Percentiles rank a stretch among this genome's conserved stretches.
Conservation (phyloP, 139 green algal genomes). For the Picochlorum sp. region DNA sequence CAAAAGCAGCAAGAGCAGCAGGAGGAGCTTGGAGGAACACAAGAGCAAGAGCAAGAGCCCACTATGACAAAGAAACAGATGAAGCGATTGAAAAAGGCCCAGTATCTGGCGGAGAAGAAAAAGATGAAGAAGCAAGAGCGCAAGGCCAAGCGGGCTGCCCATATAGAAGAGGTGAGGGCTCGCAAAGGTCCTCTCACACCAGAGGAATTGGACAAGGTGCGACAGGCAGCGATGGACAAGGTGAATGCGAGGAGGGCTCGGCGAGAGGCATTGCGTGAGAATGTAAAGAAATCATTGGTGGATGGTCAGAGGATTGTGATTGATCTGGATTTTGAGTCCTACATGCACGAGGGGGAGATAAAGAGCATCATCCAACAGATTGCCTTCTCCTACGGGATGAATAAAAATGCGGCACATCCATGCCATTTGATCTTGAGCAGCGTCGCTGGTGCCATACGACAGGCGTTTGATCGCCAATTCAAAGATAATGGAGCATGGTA, state of each 20-base stretch:
- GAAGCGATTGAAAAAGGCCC: conserved; percentile 1
- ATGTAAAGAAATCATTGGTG: conserved; percentile 7
- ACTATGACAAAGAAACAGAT: conserved; percentile 4
- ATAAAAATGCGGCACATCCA: conserved; percentile 30
- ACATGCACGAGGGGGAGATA: conserved; percentile 55
- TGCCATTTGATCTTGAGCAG: conserved; percentile 46
- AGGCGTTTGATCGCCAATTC: conserved; percentile 10
- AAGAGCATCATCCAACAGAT: conserved; percentile 59
- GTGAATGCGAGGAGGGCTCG: conserved; percentile 4
- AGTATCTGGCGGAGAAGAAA: conserved; percentile 7
- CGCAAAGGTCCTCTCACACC: background rate
- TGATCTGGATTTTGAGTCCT: conserved; percentile 59
- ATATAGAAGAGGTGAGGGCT: conserved; percentile 4
- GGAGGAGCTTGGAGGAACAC: conserved; percentile 1
- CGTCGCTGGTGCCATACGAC: conserved; percentile 27
- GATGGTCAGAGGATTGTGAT: conserved; percentile 49
- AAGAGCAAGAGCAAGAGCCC: background rate
- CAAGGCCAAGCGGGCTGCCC: conserved; percentile 3
- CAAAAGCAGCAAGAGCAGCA: background rate
- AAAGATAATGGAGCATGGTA: conserved; percentile 47
- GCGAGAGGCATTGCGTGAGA: background rate
- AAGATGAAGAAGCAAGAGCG: conserved; percentile 19
- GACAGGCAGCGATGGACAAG: background rate
- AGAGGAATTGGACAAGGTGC: conserved; percentile 3
- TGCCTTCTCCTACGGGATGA: conserved; percentile 50